These are phyloP conservation scores for Lepiota venenata DNA, from an alignment of 768 basidiomycete species.

Conservation along the genomic window DNA sequence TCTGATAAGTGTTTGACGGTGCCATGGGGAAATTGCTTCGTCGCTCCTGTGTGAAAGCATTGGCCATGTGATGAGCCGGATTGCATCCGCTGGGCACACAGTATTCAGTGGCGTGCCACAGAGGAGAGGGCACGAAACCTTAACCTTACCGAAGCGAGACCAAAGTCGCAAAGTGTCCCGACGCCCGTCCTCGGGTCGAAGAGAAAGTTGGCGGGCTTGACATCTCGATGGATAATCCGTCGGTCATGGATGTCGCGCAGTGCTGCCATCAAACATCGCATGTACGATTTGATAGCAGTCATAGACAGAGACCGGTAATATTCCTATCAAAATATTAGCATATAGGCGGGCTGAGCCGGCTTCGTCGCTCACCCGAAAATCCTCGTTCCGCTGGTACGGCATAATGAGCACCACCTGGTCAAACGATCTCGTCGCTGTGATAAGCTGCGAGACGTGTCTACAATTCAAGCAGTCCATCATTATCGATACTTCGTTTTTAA, in stretches of 20 bases:
- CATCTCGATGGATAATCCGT: conserved; percentile 91
- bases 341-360: background rate
- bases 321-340: conserved; percentile 40
- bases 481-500: conserved; percentile 90
- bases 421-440: conserved; percentile 86
- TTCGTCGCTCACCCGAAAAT: conserved; percentile 79
- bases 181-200: conserved; percentile 82
- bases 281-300: conserved; percentile 77
- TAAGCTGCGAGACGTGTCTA: conserved; percentile 87
- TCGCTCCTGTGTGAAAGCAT: conserved; percentile 79
- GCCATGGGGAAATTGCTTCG: conserved; percentile 67
- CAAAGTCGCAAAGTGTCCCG: conserved; percentile 93
- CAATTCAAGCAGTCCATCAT: conserved; percentile 84
- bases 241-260: conserved; percentile 85
- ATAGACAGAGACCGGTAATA: conserved; percentile 77
- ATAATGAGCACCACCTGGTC: conserved; percentile 95
- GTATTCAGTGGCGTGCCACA: background rate
- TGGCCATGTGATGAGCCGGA: conserved; percentile 40
- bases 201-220: conserved; percentile 97
- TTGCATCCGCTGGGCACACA: conserved; percentile 50
- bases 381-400: conserved; percentile 90
- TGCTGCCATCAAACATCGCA: conserved; percentile 88
- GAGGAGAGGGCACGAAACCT: conserved; percentile 22
- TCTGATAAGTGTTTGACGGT: conserved; percentile 39
- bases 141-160: conserved; percentile 90